Evolutionary conservation across 805 yeast species (phyloP).

Genomic region (Candida mattraensis): DNA sequence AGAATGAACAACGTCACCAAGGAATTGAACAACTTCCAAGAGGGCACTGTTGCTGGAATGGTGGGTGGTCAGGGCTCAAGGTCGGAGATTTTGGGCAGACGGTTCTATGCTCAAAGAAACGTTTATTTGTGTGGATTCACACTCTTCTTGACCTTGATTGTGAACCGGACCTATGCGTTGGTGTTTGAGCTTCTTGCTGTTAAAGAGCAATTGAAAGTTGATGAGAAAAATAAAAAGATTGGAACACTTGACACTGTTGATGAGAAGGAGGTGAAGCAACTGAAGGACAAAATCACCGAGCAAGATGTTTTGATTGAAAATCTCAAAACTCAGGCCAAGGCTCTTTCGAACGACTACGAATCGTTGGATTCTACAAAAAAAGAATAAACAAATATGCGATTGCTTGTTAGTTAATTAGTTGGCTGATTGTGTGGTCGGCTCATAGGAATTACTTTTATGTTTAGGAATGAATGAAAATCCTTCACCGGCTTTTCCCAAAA

Average conservation of each 20-base stretch:
- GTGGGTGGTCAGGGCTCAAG: conserved; percentile 53
- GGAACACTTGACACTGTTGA: conserved; percentile 30
- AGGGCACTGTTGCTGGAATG: conserved; percentile 27
- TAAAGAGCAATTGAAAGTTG: conserved; percentile 49
- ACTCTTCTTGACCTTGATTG: conserved; percentile 80
- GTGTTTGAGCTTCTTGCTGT: conserved; percentile 70
- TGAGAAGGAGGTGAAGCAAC: conserved; percentile 41
- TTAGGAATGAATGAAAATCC: conserved; percentile 83
- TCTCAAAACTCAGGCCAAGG: conserved; percentile 71
- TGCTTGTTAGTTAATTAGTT: too few relatives aligned
- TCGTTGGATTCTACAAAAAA: conserved; percentile 6
- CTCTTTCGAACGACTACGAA: conserved; percentile 66
- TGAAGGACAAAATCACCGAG: conserved; percentile 51
- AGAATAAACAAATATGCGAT: conserved; percentile 1
- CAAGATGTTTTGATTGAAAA: conserved; percentile 65
- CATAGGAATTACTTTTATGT: conserved; percentile 88
- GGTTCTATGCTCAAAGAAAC: conserved; percentile 95
- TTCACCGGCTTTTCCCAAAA: conserved; percentile 81
- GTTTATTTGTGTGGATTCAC: conserved; percentile 95
- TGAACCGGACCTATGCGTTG: conserved; percentile 78
- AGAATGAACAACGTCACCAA: conserved; percentile 69
- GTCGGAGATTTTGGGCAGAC: conserved; percentile 82
- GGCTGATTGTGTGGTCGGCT: conserved; percentile 19
- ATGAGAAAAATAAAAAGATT: conserved; percentile 10
- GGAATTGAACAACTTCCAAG: conserved; percentile 47